Evolutionary conservation across 2,329 filamentous ascomycete genomes (phyloP), one percentile per base, ranked within the genome.

Genomic region (Ceratocystis papillata): DNA sequence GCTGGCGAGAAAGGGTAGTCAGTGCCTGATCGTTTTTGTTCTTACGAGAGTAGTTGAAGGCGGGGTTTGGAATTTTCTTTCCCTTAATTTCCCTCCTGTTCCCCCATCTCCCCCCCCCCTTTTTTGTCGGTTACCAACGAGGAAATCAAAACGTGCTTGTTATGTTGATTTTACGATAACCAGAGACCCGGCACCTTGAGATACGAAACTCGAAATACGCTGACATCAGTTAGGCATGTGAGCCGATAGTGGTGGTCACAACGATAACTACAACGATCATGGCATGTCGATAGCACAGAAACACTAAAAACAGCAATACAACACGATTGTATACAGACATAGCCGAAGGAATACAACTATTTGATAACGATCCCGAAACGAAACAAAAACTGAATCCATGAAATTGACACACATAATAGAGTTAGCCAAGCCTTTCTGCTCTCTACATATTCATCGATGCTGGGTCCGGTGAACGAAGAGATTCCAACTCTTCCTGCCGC

Each of bases 401-500:
- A 41, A 41, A 41, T 41, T 41, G 37, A 12, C 37, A 15, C 10
- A 41, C 10, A 15, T 15, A 15, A 41, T 41, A 41, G 37, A 41
- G 37, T 12, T 41, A 41, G 37, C 12, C 10, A 41, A 41, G 10
- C 10, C 12, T 5, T 15, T 41, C 37, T 41, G 37, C 37, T 25
- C 48, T 55, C 46, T 57, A 65, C 63, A 60, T 55, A 20, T 48
- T 50, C 62, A 63, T 63, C 45, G 62, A 8, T 7, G 44, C 28
- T 2, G 44, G 44, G 28, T 63, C 46, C 1, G 62, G 45, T n/a
- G 62, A 63, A 25, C 46, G 62, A 45, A 63, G 20, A 15, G 62
- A 5, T 22, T 53, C 62, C 45, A 63, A 8, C 62, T 61, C 65
- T n/a, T 61, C 65, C 55, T 61, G 50, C 33, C 65, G 63, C 55